These are phyloP conservation scores for Cladosporium oxysporum DNA, from an alignment of 2,329 filamentous ascomycete genomes.

Conservation along the genomic window DNA sequence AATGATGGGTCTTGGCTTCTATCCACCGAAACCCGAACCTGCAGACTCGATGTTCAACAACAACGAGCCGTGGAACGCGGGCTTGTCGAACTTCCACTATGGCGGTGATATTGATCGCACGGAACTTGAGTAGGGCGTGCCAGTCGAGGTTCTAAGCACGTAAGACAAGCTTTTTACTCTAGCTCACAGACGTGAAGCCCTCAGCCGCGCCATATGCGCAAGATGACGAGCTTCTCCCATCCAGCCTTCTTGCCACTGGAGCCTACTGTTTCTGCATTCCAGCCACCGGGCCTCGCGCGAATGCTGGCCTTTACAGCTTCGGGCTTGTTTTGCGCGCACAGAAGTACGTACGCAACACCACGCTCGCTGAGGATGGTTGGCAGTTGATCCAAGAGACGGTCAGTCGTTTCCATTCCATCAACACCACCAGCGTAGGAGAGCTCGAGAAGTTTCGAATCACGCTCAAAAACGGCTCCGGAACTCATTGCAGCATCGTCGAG, in stretches of 20 bases:
- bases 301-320: constrained; percentile 68
- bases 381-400: constrained; percentile 71
- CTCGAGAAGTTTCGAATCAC: constrained; percentile 79
- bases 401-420: constrained; percentile 93
- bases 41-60: constrained; percentile 31
- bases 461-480: constrained; percentile 59
- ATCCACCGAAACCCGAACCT: constrained; percentile 24
- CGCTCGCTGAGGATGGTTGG: constrained; percentile 62
- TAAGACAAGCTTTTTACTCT: neutral
- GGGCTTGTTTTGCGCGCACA: constrained; percentile 90
- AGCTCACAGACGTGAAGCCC: neutral
- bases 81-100: constrained; percentile 37
- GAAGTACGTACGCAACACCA: constrained; percentile 84
- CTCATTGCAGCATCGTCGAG: constrained; percentile 19
- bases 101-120: constrained; percentile 29
- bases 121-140: constrained; percentile 28
- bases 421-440: constrained; percentile 85
- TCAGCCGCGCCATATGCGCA: constrained; percentile 72
- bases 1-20: constrained; percentile 22
- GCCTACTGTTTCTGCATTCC: constrained; percentile 77
- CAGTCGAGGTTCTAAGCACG: neutral
- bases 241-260: constrained; percentile 84
- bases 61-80: constrained; percentile 38
- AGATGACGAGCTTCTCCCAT: constrained; percentile 90
- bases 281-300: constrained; percentile 58